Conservation (phyloP, 2,329 filamentous ascomycete genomes). For the Exophiala bonariae region DNA sequence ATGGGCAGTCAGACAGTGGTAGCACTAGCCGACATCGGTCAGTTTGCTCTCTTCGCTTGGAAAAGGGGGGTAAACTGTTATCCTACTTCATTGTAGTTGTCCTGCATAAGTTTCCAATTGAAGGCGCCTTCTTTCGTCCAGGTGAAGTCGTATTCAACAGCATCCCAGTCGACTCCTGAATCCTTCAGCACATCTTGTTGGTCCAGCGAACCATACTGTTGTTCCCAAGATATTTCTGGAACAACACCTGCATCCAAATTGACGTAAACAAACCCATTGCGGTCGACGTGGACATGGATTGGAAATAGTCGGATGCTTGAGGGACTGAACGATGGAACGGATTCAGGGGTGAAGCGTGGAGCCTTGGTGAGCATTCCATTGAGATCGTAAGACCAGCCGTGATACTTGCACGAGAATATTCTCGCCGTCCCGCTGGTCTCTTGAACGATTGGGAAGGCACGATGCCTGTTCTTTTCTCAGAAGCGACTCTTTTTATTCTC, state of each 20-base stretch:
- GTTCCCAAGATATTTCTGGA: slow-evolving; percentile 18
- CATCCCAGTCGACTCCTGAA: slow-evolving; percentile 56
- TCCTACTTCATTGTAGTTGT: slow-evolving; percentile 55
- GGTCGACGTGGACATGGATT: slow-evolving; percentile 20
- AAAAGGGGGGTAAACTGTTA: background rate
- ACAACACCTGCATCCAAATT: slow-evolving; percentile 49
- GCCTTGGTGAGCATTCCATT: slow-evolving; percentile 61
- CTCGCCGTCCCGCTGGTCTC: slow-evolving; percentile 12
- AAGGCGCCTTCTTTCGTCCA: slow-evolving; percentile 23
- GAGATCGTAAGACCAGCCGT: slow-evolving; percentile 63
- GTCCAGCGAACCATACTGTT: slow-evolving; percentile 31
- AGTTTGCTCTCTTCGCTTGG: background rate
- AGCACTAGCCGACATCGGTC: slow-evolving; percentile 36
- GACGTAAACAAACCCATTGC: slow-evolving; percentile 54
- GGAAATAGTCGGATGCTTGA: slow-evolving; percentile 54
- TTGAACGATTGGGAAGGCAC: slow-evolving; percentile 56
- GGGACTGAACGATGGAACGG: slow-evolving; percentile 58
- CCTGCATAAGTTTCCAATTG: slow-evolving; percentile 41
- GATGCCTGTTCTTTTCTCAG: slow-evolving; percentile 38
- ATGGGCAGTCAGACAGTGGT: slow-evolving; percentile 60
- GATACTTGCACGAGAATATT: slow-evolving; percentile 59
- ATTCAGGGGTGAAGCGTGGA: slow-evolving; percentile 52
- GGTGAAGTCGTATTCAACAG: slow-evolving; percentile 48
- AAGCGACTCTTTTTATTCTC: too few species aligned
- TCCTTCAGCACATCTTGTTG: slow-evolving; percentile 48